Percentiles rank a stretch among this genome's conserved stretches.
phyloP scores from a whole-genome alignment of 495 filamentous ascomycete genomes.

The Achaetomiella virescens region DNA sequence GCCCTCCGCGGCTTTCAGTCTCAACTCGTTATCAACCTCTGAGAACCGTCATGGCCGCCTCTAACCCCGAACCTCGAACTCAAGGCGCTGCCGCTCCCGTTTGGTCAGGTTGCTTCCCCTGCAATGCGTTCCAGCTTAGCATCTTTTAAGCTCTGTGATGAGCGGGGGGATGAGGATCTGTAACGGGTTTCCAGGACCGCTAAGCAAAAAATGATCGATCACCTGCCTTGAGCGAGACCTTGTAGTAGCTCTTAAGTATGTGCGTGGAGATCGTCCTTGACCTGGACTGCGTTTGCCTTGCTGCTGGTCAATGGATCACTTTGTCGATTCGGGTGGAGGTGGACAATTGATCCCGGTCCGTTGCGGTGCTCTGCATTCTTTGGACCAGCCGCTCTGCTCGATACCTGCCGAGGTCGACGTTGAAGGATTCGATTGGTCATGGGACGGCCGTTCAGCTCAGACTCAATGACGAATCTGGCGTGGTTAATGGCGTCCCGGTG shows the following conservation, averaged over 20 bases:
- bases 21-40: no score
- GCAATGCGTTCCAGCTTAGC: slow-evolving; percentile 36
- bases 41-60: slow-evolving; percentile 23
- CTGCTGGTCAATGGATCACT: no score
- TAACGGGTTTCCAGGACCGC: slow-evolving; percentile 26
- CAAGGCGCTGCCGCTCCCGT: slow-evolving; percentile 20
- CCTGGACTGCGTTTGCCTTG: slow-evolving; percentile 45
- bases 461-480: slow-evolving; percentile 40
- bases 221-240: slow-evolving; percentile 44
- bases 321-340: no score
- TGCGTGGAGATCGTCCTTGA: slow-evolving; percentile 51
- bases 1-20: no score
- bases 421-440: slow-evolving; percentile 50
- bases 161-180: slow-evolving; percentile 23
- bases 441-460: slow-evolving; percentile 42
- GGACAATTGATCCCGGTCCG: no score
- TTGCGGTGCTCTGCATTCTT: not conserved
- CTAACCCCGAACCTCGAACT: slow-evolving; percentile 21
- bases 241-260: slow-evolving; percentile 54
- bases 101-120: slow-evolving; percentile 25
- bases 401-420: slow-evolving; percentile 40
- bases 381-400: slow-evolving; percentile 22
- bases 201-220: slow-evolving; percentile 30
- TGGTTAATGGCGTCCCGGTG: slow-evolving; percentile 43
- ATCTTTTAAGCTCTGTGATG: slow-evolving; percentile 23